Percentiles rank a stretch among this genome's conserved stretches.
These are phyloP conservation scores for Coemansia sp. DNA, from an alignment of 371 early-diverging fungal genomes.

Conservation along the genomic window DNA sequence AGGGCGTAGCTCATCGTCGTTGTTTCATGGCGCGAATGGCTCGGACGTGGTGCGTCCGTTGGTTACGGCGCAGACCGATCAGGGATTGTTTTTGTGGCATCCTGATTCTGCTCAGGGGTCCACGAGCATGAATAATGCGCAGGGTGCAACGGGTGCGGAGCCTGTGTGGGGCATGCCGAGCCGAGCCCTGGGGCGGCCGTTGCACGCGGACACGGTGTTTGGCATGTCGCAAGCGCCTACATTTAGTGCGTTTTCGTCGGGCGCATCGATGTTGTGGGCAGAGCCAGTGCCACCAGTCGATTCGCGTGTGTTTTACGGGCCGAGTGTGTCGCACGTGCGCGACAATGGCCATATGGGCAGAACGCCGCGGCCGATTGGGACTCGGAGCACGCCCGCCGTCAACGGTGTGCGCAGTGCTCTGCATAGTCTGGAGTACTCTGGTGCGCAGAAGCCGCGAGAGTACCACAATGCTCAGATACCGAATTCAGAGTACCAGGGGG, in stretches of 20 bases:
- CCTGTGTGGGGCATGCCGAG: not conserved
- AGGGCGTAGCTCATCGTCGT: conserved; percentile 20
- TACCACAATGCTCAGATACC: no score
- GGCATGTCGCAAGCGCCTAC: not conserved
- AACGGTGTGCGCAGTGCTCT: conserved; percentile 6
- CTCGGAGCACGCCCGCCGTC: conserved; percentile 15
- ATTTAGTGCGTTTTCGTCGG: conserved; percentile 22
- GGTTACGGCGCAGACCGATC: not conserved
- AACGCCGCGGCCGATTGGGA: conserved; percentile 35
- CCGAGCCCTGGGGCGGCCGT: not conserved
- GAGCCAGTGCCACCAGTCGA: conserved; percentile 4
- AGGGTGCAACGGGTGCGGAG: not conserved
- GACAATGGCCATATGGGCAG: not conserved
- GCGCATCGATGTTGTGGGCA: conserved; percentile 25
- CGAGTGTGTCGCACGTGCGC: not conserved
- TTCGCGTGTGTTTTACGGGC: not conserved
- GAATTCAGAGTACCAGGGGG: no score
- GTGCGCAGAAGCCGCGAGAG: not conserved
- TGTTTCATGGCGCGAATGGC: conserved; percentile 18
- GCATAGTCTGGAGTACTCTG: not conserved
- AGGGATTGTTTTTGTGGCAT: not conserved
- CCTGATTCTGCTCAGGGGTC: not conserved
- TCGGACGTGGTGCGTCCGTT: not conserved
- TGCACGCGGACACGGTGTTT: conserved; percentile 7
- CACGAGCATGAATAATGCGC: not conserved